Evolutionary conservation across 108 stramenopile species (phyloP), one percentile per base, ranked within the genome.

Genomic region (Parietichytrium sp.): DNA sequence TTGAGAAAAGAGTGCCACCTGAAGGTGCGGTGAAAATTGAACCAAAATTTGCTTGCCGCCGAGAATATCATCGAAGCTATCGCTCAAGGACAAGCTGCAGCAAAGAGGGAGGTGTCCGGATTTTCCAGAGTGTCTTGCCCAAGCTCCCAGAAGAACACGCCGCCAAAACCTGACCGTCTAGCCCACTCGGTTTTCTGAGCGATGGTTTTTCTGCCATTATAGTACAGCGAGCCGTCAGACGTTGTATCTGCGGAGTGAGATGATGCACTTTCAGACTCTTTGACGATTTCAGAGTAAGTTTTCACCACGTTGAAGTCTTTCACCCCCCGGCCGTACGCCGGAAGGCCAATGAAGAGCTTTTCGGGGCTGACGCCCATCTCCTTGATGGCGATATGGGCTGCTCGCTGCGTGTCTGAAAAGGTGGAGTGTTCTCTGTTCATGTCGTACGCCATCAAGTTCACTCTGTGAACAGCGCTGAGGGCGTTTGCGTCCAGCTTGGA

Each of bases 371-470:
- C 61, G 61, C 36, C 38, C 10, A 33, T 42, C 16, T n/a, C 3
- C 42, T 72, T 33, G n/a, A 72, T 42, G 38, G 45, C 23, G 3
- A 1, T 72, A 3, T 12, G 23, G 1, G 45, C 61, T 6, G 61
- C 61, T 25, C 2, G 36, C 20, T 72, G 23, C 38, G 25, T 25
- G 20, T 72, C 61, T n/a, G 10, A 1, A 33, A 23, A n/a, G 38
- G 10, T 23, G 61, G 61, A 10, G 20, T 72, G 61, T 2, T 25
- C 38, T 18, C 16, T 0, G 20, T 20, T 20, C 8, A 72, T 13
- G 33, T 72, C 61, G 20, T 72, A 72, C 45, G 61, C 61, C 61
- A 72, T 72, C 10, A 72, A 42, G 38, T 45, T 72, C 6, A 72
- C 61, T 8, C 61, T 33, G 61, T 72, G 38, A n/a, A 72, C 61